Conservation (phyloP, 192 early-diverging fungal genomes). For the Coemansia sp. region DNA sequence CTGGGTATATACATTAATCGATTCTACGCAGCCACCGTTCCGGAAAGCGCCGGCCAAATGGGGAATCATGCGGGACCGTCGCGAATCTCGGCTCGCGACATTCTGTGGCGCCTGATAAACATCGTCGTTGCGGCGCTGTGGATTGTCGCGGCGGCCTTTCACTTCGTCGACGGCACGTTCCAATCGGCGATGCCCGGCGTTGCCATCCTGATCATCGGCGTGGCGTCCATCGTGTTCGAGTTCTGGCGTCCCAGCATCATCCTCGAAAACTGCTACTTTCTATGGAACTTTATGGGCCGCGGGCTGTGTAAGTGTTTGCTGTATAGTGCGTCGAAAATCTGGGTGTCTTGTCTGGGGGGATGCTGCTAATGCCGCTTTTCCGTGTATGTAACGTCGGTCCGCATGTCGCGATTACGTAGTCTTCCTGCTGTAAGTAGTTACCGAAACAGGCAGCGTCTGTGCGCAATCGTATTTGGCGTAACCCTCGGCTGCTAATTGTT, state of each 20-base stretch:
- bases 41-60: not conserved
- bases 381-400: not conserved
- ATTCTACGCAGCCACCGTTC: too few species aligned
- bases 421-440: slow-evolving; percentile 44
- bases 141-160: slow-evolving; percentile 35
- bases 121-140: slow-evolving; percentile 40
- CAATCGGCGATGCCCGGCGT: slow-evolving; percentile 39
- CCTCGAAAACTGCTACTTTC: slow-evolving; percentile 42
- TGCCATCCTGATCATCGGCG: slow-evolving; percentile 31
- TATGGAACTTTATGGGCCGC: slow-evolving; percentile 53
- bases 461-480: too few species aligned
- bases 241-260: slow-evolving; percentile 34
- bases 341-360: not conserved
- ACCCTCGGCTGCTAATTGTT: too few species aligned
- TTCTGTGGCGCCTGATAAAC: slow-evolving; percentile 44
- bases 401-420: slow-evolving; percentile 11
- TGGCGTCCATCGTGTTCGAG: slow-evolving; percentile 36
- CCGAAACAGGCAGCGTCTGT: too few species aligned
- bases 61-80: not conserved
- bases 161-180: slow-evolving; percentile 36
- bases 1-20: slow-evolving; percentile 1
- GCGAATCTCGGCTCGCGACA: slow-evolving; percentile 4
- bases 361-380: not conserved
- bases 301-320: slow-evolving; percentile 31
- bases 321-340: not conserved